phyloP scores from a whole-genome alignment of 768 basidiomycete genomes.

The Phallus indusiatus region DNA sequence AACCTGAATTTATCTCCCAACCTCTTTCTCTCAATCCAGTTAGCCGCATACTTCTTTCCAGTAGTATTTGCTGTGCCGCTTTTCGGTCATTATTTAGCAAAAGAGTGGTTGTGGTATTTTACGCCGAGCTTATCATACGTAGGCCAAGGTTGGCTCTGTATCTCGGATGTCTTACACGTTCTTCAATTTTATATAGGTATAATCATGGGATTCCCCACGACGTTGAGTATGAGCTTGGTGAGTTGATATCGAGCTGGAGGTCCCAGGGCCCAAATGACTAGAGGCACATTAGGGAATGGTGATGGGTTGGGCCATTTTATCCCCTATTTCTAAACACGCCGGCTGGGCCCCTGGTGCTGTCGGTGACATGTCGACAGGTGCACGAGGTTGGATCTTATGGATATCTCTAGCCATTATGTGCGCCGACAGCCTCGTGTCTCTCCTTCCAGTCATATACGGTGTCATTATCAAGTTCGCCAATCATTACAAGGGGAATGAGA shows the following conservation, averaged over 20 bases:
- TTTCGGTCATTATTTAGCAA: slow-evolving; percentile 75
- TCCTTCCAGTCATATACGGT: slow-evolving; percentile 63
- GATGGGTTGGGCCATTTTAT: slow-evolving; percentile 92
- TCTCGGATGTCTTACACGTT: slow-evolving; percentile 5
- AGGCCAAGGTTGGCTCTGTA: slow-evolving; percentile 58
- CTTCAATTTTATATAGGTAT: slow-evolving; percentile 45
- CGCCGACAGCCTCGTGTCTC: slow-evolving; percentile 79
- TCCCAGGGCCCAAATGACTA: slow-evolving; percentile 2
- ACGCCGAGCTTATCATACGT: slow-evolving; percentile 88
- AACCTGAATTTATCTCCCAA: background rate
- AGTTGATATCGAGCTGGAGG: slow-evolving; percentile 16
- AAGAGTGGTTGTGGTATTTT: slow-evolving; percentile 89
- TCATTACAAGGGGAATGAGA: slow-evolving; percentile 15
- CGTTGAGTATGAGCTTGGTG: slow-evolving; percentile 86
- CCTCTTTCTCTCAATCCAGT: slow-evolving; percentile 31
- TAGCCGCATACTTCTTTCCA: slow-evolving; percentile 84
- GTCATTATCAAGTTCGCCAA: slow-evolving; percentile 30
- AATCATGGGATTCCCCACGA: slow-evolving; percentile 96
- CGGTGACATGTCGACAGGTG: slow-evolving; percentile 75
- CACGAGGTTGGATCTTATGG: slow-evolving; percentile 98
- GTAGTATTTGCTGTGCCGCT: slow-evolving; percentile 79
- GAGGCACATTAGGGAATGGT: slow-evolving; percentile 66
- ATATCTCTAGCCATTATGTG: slow-evolving; percentile 92
- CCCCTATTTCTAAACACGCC: slow-evolving; percentile 67
- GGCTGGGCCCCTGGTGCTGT: slow-evolving; percentile 96